Evolutionary conservation across 139 green algal species (phyloP), one percentile per base, ranked within the genome.

Genomic region (Zygnema cylindricum): DNA sequence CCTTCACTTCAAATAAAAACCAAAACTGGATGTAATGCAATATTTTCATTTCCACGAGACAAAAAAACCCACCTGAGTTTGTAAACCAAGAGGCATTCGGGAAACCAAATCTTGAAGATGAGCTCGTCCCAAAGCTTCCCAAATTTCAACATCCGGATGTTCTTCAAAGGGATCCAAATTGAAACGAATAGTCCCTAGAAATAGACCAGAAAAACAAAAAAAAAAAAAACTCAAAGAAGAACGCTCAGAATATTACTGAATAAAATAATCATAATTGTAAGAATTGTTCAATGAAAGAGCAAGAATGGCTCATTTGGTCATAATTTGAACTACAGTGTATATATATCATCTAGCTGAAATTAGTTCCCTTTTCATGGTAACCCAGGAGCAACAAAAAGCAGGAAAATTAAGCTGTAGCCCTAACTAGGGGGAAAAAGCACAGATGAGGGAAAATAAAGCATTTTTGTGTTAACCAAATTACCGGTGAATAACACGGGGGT

Each of bases 151-250:
- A 76, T 98, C 96, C 7, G n/a, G 88, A 91, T 96, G 85, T 23
- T 90, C 38, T 40, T 85, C 69, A 63, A 97, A 97, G 21, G 97
- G 97, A 92, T 99, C 97, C 87, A 99, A 94, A 93, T 99, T 99
- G 85, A 87, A 88, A 39, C 96, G 94, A 73, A 99, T 92, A 0
- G 91, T 97, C 7, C 88, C 83, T 91, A 82, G n/a, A n/a, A n/a
- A n/a, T n/a, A n/a, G n/a, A n/a, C n/a, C n/a, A n/a, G n/a, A n/a
- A n/a, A n/a, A n/a, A n/a, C n/a, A n/a, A n/a, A n/a, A n/a, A n/a
- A n/a, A n/a, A n/a, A n/a, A n/a, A n/a, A n/a, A n/a, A n/a, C n/a
- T n/a, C n/a, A n/a, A n/a, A n/a, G n/a, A n/a, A n/a, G n/a, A n/a
- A n/a, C n/a, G n/a, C n/a, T n/a, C n/a, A n/a, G n/a, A n/a, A n/a